These are phyloP conservation scores for Erysimum pusillum DNA, from an alignment of 441 rosid genomes.

Conservation along the genomic window DNA sequence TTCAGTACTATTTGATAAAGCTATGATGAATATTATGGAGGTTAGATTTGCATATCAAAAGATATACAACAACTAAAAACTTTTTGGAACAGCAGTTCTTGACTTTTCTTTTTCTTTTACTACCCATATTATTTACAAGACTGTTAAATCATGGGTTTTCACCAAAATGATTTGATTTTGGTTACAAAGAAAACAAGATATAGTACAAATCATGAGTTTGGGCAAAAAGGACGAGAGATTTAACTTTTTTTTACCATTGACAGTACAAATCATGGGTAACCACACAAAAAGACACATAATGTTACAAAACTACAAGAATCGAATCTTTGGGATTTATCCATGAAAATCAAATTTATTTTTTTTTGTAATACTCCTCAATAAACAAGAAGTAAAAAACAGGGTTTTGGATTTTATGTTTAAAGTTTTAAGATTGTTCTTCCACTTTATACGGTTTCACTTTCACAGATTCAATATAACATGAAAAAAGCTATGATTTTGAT, in stretches of 20 bases:
- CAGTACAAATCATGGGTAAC: constrained; percentile 30
- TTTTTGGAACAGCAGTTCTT: constrained; percentile 33
- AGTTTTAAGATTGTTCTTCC: constrained; percentile 23
- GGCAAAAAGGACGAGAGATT: constrained; percentile 29
- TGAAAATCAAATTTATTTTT: constrained; percentile 21
- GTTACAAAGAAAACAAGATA: constrained; percentile 18
- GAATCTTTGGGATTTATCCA: constrained; percentile 29
- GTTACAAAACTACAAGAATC: constrained; percentile 33
- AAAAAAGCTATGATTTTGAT: constrained; percentile 37
- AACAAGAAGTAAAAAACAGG: neutral
- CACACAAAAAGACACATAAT: constrained; percentile 24
- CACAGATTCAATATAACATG: constrained; percentile 18
- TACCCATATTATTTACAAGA: constrained; percentile 26
- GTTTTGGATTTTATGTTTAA: constrained; percentile 26
- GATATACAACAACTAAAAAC: constrained; percentile 40
- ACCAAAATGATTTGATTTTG: neutral
- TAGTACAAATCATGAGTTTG: constrained; percentile 43
- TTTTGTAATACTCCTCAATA: constrained; percentile 7
- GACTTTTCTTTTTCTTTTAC: constrained; percentile 38
- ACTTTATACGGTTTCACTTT: constrained; percentile 17
- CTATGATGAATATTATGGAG: constrained; percentile 33
- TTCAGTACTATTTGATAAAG: constrained; percentile 44
- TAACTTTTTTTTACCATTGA: constrained; percentile 33
- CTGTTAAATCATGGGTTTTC: constrained; percentile 39
- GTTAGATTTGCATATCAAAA: constrained; percentile 45